These are phyloP conservation scores for Trichoderma simmonsii DNA, from an alignment of 2,329 filamentous ascomycete genomes.

Conservation along the genomic window DNA sequence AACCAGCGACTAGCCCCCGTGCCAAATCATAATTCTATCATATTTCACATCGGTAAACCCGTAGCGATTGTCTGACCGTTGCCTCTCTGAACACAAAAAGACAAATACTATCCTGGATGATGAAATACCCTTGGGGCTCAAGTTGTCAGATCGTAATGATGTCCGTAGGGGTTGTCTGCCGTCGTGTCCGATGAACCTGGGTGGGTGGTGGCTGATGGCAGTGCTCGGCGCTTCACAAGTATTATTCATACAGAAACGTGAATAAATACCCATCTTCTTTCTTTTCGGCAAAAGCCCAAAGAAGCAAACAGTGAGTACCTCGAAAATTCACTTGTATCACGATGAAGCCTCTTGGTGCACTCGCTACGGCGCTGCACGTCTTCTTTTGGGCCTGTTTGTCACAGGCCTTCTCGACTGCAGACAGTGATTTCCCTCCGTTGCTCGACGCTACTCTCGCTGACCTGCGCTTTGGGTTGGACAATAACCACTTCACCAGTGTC, in stretches of 20 bases:
- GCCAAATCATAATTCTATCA: background rate
- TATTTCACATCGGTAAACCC: background rate
- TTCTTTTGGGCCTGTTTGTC: background rate
- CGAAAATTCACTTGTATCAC: background rate
- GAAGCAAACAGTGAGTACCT: too few relatives aligned
- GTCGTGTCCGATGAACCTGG: background rate
- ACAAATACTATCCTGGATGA: background rate
- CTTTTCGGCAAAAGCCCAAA: background rate
- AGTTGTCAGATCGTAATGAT: background rate
- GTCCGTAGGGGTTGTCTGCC: background rate
- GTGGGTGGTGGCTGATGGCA: background rate
- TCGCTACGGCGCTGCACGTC: background rate
- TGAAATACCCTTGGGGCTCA: background rate
- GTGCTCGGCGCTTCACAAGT: background rate
- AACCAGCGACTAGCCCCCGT: background rate
- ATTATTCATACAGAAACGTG: background rate
- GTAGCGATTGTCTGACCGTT: background rate
- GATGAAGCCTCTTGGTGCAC: background rate
- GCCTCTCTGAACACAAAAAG: background rate
- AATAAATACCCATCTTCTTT: background rate
- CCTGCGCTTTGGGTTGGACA: conserved; percentile 22
- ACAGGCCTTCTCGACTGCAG: background rate
- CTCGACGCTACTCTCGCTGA: conserved; percentile 26
- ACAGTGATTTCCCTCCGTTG: conserved; percentile 16
- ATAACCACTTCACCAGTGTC: conserved; percentile 34